Percentiles rank a stretch among this genome's conserved stretches.
phyloP scores from a whole-genome alignment of 202 grass and related monocot genomes.

The Panicum hallii region DNA sequence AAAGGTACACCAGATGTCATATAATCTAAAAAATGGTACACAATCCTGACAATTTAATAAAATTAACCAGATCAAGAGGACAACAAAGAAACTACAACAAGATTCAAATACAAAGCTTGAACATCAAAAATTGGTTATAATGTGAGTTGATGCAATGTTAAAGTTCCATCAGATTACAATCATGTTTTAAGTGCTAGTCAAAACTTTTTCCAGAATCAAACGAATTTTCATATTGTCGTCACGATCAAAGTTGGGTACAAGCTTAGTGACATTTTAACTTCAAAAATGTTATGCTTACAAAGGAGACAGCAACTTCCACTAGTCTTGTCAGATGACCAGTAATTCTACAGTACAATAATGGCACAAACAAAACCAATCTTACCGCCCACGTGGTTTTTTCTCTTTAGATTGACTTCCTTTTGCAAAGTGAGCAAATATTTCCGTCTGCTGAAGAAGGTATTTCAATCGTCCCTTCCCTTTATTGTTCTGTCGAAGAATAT shows the following conservation, averaged over 20 bases:
- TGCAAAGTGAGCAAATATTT: slow-evolving; percentile 96
- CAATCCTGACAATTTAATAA: neutral
- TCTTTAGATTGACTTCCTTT: slow-evolving; percentile 81
- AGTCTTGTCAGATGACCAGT: slow-evolving; percentile 3
- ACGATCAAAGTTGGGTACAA: neutral
- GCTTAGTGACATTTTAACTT: too few species aligned
- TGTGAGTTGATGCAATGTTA: neutral
- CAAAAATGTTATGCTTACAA: neutral
- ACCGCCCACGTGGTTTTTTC: slow-evolving; percentile 84
- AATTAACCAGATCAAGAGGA: slow-evolving; percentile 23
- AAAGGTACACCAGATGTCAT: neutral
- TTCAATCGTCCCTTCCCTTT: slow-evolving; percentile 87
- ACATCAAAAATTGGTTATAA: neutral
- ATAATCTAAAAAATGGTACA: neutral
- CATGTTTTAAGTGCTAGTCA: neutral
- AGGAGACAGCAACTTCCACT: slow-evolving; percentile 4
- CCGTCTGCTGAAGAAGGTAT: slow-evolving; percentile 92
- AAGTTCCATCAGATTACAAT: neutral
- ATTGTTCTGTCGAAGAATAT: slow-evolving; percentile 68
- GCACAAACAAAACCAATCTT: slow-evolving; percentile 16
- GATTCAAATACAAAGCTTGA: slow-evolving; percentile 9
- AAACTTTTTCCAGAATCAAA: neutral
- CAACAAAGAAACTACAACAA: neutral
- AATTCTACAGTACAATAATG: neutral
- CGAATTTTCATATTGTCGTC: neutral